phyloP scores from a whole-genome alignment of 2,329 filamentous ascomycete genomes.

The Fusarium temperatum region DNA sequence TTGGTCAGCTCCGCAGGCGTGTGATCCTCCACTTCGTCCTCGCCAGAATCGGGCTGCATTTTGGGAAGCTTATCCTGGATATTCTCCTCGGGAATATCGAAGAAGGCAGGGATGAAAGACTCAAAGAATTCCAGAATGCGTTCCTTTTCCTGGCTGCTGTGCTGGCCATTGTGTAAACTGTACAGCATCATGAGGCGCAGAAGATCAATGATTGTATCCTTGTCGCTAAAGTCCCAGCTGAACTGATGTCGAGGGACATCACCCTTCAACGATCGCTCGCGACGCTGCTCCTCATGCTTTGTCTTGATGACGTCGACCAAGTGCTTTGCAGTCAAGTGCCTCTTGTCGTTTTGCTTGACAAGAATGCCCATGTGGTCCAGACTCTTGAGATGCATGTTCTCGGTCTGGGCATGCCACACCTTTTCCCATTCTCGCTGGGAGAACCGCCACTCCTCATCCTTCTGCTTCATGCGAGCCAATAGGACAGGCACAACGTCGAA shows the following conservation, averaged over 20 bases:
- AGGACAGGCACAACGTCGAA: conserved; percentile 90
- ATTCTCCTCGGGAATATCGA: conserved; percentile 76
- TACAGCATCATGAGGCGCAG: conserved; percentile 71
- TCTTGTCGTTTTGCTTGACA: conserved; percentile 89
- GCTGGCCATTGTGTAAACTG: conserved; percentile 73
- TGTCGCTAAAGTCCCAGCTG: conserved; percentile 76
- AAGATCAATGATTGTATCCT: conserved; percentile 71
- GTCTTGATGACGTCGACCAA: conserved; percentile 91
- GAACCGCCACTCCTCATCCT: conserved; percentile 97
- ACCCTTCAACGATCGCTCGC: conserved; percentile 70
- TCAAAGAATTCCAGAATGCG: conserved; percentile 80
- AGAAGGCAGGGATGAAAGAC: conserved; percentile 79
- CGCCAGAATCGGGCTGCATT: conserved; percentile 74
- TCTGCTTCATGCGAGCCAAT: conserved; percentile 89
- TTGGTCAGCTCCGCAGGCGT: conserved; percentile 76
- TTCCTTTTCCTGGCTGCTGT: conserved; percentile 77
- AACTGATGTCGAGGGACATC: conserved; percentile 77
- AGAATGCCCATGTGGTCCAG: conserved; percentile 96
- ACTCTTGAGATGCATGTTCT: conserved; percentile 94
- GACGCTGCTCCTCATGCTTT: conserved; percentile 89
- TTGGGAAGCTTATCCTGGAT: conserved; percentile 74
- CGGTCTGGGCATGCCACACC: conserved; percentile 96
- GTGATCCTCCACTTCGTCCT: conserved; percentile 80
- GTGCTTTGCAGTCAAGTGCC: conserved; percentile 88
- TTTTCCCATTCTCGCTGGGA: conserved; percentile 98